phyloP scores from a whole-genome alignment of 192 early-diverging fungal genomes.

The Diversispora epigaea region DNA sequence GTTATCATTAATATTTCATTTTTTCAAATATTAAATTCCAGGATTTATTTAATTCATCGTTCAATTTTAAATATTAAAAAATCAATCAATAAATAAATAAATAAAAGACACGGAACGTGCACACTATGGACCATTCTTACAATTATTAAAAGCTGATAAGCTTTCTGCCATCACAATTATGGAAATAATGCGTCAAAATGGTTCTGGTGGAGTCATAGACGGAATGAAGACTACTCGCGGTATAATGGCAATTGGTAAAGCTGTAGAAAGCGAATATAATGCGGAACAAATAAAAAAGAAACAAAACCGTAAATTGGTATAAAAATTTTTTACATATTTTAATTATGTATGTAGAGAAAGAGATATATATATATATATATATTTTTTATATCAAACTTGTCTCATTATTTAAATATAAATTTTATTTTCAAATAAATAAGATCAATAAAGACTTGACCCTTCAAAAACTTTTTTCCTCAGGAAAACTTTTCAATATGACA shows the following conservation, averaged over 20 bases:
- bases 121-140: constrained; percentile 62
- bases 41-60: too few relatives aligned
- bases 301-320: constrained; percentile 59
- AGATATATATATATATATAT: background rate
- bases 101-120: constrained; percentile 45
- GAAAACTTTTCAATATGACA: constrained; percentile 79
- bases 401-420: too few relatives aligned
- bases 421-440: constrained; percentile 13
- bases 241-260: constrained; percentile 64
- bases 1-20: background rate
- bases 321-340: constrained; percentile 17
- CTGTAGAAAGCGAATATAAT: constrained; percentile 83
- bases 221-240: constrained; percentile 60
- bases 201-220: constrained; percentile 47
- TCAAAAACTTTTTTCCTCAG: constrained; percentile 71
- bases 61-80: too few relatives aligned
- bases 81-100: too few relatives aligned
- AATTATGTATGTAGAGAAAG: too few relatives aligned
- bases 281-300: constrained; percentile 72
- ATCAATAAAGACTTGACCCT: constrained; percentile 47
- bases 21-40: background rate
- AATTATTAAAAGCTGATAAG: constrained; percentile 66
- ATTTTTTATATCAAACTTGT: background rate
- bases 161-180: constrained; percentile 82
- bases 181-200: constrained; percentile 69